Base-by-base conservation (phyloP, 225 moss, liverwort and hornwort species). In the Marchantia polymorpha region DNA sequence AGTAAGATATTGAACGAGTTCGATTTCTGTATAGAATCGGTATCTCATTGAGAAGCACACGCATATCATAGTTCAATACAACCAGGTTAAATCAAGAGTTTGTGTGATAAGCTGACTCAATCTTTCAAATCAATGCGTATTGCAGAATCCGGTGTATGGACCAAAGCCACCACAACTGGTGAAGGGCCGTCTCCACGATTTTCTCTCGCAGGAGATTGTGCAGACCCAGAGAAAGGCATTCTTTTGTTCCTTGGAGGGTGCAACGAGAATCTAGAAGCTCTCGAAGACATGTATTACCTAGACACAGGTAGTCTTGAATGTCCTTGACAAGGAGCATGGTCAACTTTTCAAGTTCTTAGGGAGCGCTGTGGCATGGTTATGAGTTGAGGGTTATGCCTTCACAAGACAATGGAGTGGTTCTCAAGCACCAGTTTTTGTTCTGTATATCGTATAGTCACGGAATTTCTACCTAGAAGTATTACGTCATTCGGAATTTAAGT, bases 281-380 rank as follows among this genome's bases (percentile, higher is more conserved):
- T 94, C 54, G 96, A 94, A 81, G 96, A 97, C 81, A 93, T 97
- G 94, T 94, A 92, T 79, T 94, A 93, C 73, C 88, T 97, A 66
- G 93, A 97, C 72, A 92, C 94, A 89, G 91, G 95, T 95, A 91
- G 25, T 30, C 11, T 66, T 10, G 11, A 31, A 25, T 12, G 52
- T 52, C 39, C 39, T 39, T 39, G 39, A 39, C 39, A 39, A 2
- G 39, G 39, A 39, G 39, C 5, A 39, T 39, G 39, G 39, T 39
- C 39, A 39, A 39, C 39, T 39, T 39, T 39, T 39, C 39, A 39
- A 39, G 39, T 39, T 39, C 39, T 39, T 39, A 39, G 39, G 39
- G 39, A 39, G 2, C 39, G 39, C 39, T 39, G 39, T 39, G 39
- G 39, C 39, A 39, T 39, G 39, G 39, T 2, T 39, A 39, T 5